Base-by-base conservation (phyloP, 495 filamentous ascomycete species). In the Xylaria intraflava region DNA sequence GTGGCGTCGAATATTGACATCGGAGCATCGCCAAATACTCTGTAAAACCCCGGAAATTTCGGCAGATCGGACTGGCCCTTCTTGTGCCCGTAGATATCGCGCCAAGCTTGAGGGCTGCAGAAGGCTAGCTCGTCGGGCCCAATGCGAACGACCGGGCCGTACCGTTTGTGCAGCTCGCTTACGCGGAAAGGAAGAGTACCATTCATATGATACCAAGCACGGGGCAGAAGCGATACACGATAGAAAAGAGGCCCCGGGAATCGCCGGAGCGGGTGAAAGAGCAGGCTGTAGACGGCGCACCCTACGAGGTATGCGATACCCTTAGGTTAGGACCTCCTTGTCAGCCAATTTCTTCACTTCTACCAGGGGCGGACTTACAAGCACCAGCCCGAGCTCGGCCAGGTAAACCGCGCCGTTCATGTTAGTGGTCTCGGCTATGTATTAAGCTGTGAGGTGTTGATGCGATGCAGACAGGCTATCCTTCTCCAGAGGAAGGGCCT, bases 131-230 rank as follows among this genome's bases (percentile, higher is more conserved):
- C 72, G 36, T 76, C 57, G 0, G 75, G 76, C 1, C 57, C 61
- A 43, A 76, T 70, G 2, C 76, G 70, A 12, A 79, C 72, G 14
- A 78, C 60, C 20, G 69, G 55, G 5, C 76, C 76, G 31, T 79
- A 79, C 26, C 62, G 53, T 7, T 61, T 51, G 43, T 79, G 76
- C 6, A 77, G 45, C 10, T 59, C 31, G 48, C 62, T 63, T 52
- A 72, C 69, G n/a, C 65, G 59, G 19, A 66, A 57, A 1, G 62
- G 58, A 17, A 68, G 35, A 23, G 53, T 55, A 17, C 71, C 71
- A 0, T 24, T 23, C 14, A 59, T n/a, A 4, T 55, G 19, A 1
- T 20, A 29, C 11, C 53, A 51, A 23, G 51, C 36, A 26, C 29
- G 50, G 8, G 66, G 58, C 23, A 72, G 11, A 26, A 56, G 60